Percentiles rank a stretch among this genome's conserved stretches.
phyloP scores from a whole-genome alignment of 2,329 filamentous ascomycete species.

The Pseudopithomyces maydicus region DNA sequence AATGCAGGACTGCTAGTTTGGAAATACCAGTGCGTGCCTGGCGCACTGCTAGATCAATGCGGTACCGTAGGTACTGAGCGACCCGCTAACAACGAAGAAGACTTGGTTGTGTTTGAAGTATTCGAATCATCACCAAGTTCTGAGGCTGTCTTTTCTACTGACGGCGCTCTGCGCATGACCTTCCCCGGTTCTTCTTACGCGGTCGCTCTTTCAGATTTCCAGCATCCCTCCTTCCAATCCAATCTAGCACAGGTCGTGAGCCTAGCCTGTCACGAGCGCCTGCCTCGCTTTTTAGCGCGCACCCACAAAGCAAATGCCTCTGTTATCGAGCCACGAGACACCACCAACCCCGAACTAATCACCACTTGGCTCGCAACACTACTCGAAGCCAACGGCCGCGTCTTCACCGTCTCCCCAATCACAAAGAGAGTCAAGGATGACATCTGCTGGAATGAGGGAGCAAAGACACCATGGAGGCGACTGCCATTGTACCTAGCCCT shows the following conservation, averaged over 20 bases:
- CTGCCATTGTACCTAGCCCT: constrained; percentile 67
- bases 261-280: constrained; percentile 58
- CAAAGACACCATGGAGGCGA: constrained; percentile 64
- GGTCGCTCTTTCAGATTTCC: constrained; percentile 49
- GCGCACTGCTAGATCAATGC: too few relatives aligned
- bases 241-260: constrained; percentile 60
- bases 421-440: constrained; percentile 68
- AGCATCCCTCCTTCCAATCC: constrained; percentile 52
- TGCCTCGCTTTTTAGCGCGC: constrained; percentile 59
- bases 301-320: constrained; percentile 57
- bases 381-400: constrained; percentile 59
- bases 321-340: constrained; percentile 63
- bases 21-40: constrained; percentile 3
- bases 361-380: constrained; percentile 65
- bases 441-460: constrained; percentile 54
- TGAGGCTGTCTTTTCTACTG: constrained; percentile 57
- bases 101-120: constrained; percentile 59
- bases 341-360: constrained; percentile 61
- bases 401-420: constrained; percentile 45
- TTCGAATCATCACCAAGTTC: constrained; percentile 65
- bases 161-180: constrained; percentile 60
- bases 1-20: background rate
- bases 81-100: constrained; percentile 1
- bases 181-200: constrained; percentile 63
- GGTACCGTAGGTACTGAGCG: too few relatives aligned